These are phyloP conservation scores for Furcasterigmium sp. DNA, from an alignment of 2,329 filamentous ascomycete genomes.

Conservation along the genomic window DNA sequence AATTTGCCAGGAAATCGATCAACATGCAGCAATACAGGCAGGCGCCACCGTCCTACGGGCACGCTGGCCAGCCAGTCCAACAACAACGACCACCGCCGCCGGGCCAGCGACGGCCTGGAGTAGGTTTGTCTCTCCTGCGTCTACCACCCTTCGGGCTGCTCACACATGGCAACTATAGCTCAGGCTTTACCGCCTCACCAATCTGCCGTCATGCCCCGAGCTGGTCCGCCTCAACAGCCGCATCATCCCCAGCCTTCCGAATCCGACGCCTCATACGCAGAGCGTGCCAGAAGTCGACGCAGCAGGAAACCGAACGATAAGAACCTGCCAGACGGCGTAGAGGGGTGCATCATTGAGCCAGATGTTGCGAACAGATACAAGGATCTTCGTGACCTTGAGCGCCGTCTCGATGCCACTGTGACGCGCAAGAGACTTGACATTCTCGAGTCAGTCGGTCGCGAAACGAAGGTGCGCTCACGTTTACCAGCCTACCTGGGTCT, in stretches of 20 bases:
- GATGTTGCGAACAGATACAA: slow-evolving; percentile 75
- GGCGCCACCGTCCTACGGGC: slow-evolving; percentile 22
- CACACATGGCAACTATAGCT: background rate
- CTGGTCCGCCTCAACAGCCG: slow-evolving; percentile 46
- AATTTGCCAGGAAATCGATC: too few species aligned
- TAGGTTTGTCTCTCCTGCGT: slow-evolving; percentile 34
- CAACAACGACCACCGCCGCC: slow-evolving; percentile 44
- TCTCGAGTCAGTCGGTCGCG: slow-evolving; percentile 71
- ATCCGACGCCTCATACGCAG: background rate
- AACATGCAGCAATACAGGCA: background rate
- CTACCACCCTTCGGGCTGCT: slow-evolving; percentile 3
- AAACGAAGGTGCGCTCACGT: slow-evolving; percentile 52
- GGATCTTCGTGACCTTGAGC: slow-evolving; percentile 79
- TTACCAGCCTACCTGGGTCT: too few species aligned
- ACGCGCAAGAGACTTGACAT: slow-evolving; percentile 92
- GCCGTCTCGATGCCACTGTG: slow-evolving; percentile 84
- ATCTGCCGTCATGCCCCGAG: slow-evolving; percentile 44
- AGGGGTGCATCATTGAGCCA: slow-evolving; percentile 69
- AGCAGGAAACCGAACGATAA: slow-evolving; percentile 91
- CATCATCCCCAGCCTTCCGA: slow-evolving; percentile 32
- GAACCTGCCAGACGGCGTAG: slow-evolving; percentile 86
- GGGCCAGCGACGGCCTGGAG: slow-evolving; percentile 46
- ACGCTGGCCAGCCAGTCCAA: slow-evolving; percentile 35
- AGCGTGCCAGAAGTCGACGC: slow-evolving; percentile 51
- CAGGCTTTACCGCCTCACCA: slow-evolving; percentile 51